phyloP scores from a whole-genome alignment of 768 basidiomycete species.

The Tricholoma sp. region DNA sequence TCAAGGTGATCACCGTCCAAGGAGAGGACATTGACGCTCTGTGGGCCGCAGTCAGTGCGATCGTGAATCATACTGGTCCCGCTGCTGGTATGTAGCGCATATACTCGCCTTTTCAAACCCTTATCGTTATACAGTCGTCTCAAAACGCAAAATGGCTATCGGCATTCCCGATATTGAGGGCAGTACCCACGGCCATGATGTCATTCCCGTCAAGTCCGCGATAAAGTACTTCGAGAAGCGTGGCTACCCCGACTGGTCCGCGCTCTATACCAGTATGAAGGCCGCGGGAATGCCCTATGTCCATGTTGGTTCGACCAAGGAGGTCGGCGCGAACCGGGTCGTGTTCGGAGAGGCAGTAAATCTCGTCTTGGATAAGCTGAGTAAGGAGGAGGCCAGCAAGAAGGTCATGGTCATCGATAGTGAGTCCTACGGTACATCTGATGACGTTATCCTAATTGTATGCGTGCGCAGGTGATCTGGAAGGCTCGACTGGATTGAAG shows the following conservation, averaged over 20 bases:
- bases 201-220: slow-evolving; percentile 77
- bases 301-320: slow-evolving; percentile 68
- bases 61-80: slow-evolving; percentile 64
- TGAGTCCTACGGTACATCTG: slow-evolving; percentile 27
- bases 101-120: background rate
- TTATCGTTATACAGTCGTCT: slow-evolving; percentile 43
- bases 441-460: slow-evolving; percentile 6
- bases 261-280: slow-evolving; percentile 62
- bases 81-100: slow-evolving; percentile 52
- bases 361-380: slow-evolving; percentile 64
- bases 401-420: slow-evolving; percentile 89
- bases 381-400: slow-evolving; percentile 69
- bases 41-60: slow-evolving; percentile 57
- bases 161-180: slow-evolving; percentile 76
- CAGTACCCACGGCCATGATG: slow-evolving; percentile 76
- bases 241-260: slow-evolving; percentile 47
- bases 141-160: slow-evolving; percentile 65
- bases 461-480: slow-evolving; percentile 56
- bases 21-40: slow-evolving; percentile 80
- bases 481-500: slow-evolving; percentile 87
- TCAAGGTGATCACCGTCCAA: slow-evolving; percentile 66
- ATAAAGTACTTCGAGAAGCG: slow-evolving; percentile 64
- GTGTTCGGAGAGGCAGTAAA: slow-evolving; percentile 85
- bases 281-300: slow-evolving; percentile 49
- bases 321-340: slow-evolving; percentile 75